Conservation (phyloP, 2,329 filamentous ascomycete species). For the Orbilia quercus region DNA sequence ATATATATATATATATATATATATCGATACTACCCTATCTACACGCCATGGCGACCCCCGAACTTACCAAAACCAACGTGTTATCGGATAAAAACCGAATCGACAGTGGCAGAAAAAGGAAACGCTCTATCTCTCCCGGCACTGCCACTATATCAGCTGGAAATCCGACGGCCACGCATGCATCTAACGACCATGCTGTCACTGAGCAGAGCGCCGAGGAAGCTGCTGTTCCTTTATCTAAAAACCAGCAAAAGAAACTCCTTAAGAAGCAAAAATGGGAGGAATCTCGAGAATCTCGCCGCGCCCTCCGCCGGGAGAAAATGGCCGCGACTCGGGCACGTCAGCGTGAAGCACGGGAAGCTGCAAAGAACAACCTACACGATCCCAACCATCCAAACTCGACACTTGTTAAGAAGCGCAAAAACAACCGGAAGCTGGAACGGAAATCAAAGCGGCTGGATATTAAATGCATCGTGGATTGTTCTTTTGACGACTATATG, state of each 20-base stretch:
- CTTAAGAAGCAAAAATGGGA: constrained; percentile 80
- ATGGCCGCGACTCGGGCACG: constrained; percentile 68
- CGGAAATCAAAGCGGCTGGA: constrained; percentile 71
- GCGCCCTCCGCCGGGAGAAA: constrained; percentile 62
- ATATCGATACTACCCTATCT: too few species aligned
- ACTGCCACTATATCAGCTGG: not conserved
- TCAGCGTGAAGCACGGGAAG: constrained; percentile 67
- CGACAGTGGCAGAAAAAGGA: constrained; percentile 35
- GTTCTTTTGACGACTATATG: constrained; percentile 92
- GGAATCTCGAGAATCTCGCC: constrained; percentile 72
- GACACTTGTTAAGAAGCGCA: constrained; percentile 61
- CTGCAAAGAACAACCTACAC: constrained; percentile 67
- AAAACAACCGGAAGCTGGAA: constrained; percentile 61
- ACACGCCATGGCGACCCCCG: constrained; percentile 11
- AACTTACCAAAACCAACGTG: not conserved
- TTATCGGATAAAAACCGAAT: not conserved
- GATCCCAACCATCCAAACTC: constrained; percentile 64
- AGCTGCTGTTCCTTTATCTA: constrained; percentile 71
- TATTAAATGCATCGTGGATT: constrained; percentile 86
- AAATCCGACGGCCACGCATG: not conserved
- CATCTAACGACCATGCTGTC: not conserved
- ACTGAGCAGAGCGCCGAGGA: not conserved
- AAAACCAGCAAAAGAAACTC: constrained; percentile 85
- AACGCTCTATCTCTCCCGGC: constrained; percentile 28
- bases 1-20: too few species aligned